Percentiles rank a stretch among this genome's conserved stretches.
These are phyloP conservation scores for Castanospermum australe DNA, from an alignment of 306 rosid species.

Conservation along the genomic window DNA sequence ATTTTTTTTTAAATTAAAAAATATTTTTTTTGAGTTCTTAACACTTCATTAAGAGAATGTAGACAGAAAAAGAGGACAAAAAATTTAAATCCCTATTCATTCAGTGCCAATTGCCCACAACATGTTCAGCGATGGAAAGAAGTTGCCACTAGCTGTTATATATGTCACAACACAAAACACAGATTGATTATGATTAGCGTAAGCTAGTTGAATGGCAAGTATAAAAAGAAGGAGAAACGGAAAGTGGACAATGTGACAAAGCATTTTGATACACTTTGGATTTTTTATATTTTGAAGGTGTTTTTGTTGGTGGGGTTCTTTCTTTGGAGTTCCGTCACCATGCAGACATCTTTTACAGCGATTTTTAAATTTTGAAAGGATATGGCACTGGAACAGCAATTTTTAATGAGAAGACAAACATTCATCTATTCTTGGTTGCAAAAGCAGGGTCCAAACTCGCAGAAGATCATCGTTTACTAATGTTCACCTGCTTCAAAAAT, in stretches of 20 bases:
- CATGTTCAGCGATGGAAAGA: not conserved
- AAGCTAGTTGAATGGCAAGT: slow-evolving; percentile 31
- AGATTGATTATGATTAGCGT: not conserved
- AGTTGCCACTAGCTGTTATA: not conserved
- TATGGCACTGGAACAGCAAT: not conserved
- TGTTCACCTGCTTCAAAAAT: not conserved
- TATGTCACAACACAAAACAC: too few relatives aligned
- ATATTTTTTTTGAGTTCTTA: too few relatives aligned
- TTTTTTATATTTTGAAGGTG: not conserved
- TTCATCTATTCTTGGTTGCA: slow-evolving; percentile 29
- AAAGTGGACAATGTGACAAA: not conserved
- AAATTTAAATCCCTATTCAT: too few relatives aligned
- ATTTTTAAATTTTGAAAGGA: not conserved
- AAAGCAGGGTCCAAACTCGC: slow-evolving; percentile 30
- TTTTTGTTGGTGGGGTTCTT: slow-evolving; percentile 12
- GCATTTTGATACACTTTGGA: slow-evolving; percentile 7
- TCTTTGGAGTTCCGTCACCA: slow-evolving; percentile 42
- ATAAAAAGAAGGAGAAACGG: not conserved
- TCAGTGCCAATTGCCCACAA: not conserved
- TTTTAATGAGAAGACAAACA: slow-evolving; percentile 41
- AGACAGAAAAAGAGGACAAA: too few relatives aligned
- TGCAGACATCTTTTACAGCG: slow-evolving; percentile 23
- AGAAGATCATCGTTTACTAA: not conserved
- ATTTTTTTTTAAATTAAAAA: too few relatives aligned
- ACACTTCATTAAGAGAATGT: too few relatives aligned